A percentile compares a stretch with the other conserved stretches of the same genome.
phyloP scores from a whole-genome alignment of 129 eudicot genomes.

The Escallonia herrerae region DNA sequence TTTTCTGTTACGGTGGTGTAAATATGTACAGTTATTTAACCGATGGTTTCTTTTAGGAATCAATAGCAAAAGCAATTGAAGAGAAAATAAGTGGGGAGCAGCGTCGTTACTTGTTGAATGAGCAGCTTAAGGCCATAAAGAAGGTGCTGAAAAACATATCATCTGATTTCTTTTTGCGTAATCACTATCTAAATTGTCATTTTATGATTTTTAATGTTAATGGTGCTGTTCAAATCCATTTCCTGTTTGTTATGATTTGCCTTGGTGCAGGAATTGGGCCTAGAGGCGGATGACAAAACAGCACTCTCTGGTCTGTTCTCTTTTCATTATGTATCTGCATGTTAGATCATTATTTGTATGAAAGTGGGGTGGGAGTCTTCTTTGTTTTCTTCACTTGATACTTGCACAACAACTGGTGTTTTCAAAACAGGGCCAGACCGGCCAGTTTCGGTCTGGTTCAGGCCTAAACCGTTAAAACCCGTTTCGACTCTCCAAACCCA shows the following conservation, averaged over 20 bases:
- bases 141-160: constrained; percentile 35
- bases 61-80: constrained; percentile 97
- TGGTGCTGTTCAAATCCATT: not conserved
- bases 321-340: not conserved
- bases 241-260: constrained; percentile 5
- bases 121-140: constrained; percentile 95
- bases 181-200: not conserved
- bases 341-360: too few relatives aligned
- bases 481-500: too few relatives aligned
- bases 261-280: constrained; percentile 74
- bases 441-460: too few relatives aligned
- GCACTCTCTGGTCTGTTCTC: constrained; percentile 75
- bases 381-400: too few relatives aligned
- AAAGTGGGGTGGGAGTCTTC: too few relatives aligned
- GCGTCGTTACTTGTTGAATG: constrained; percentile 92
- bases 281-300: constrained; percentile 96
- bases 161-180: not conserved
- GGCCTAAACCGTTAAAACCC: too few relatives aligned
- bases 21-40: not conserved
- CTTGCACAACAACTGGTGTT: too few relatives aligned
- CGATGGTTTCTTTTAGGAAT: constrained; percentile 45
- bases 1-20: too few relatives aligned
- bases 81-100: constrained; percentile 98
- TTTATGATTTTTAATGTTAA: constrained; percentile 6
- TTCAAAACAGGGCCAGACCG: too few relatives aligned